phyloP scores from a whole-genome alignment of 2,329 filamentous ascomycete species.

The Calycina herbarum region DNA sequence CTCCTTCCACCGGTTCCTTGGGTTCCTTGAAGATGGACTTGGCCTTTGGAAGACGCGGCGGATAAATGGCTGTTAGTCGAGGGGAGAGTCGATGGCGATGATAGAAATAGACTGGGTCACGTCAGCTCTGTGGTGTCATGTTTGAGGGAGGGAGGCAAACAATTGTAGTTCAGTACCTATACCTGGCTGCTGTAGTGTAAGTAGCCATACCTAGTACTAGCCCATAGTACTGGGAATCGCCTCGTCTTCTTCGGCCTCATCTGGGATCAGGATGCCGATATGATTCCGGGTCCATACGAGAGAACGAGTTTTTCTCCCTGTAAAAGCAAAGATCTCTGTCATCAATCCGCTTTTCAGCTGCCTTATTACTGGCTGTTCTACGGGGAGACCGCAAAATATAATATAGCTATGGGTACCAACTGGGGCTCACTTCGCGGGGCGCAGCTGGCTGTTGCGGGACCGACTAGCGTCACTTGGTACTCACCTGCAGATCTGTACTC shows the following conservation, averaged over 20 bases:
- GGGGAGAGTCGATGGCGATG: not conserved
- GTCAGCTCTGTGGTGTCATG: not conserved
- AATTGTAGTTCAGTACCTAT: not conserved
- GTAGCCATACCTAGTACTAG: not conserved
- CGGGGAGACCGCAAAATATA: too few relatives aligned
- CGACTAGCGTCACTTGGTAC: constrained; percentile 3
- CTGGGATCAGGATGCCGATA: too few relatives aligned
- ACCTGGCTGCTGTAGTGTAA: not conserved
- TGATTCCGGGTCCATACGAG: too few relatives aligned
- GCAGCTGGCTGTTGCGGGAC: not conserved
- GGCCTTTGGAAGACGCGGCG: not conserved
- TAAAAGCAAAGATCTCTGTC: too few relatives aligned
- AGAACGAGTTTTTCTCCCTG: too few relatives aligned
- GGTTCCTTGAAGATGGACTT: not conserved
- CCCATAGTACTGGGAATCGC: not conserved
- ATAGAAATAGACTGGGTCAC: not conserved
- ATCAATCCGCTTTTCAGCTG: too few relatives aligned
- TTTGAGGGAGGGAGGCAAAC: not conserved
- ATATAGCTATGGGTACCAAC: too few relatives aligned
- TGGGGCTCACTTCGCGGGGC: not conserved
- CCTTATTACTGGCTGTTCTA: too few relatives aligned
- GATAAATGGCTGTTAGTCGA: not conserved
- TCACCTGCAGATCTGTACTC: not conserved
- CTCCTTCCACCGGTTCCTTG: not conserved
- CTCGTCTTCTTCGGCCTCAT: too few relatives aligned